Base-by-base conservation (phyloP, 225 moss, liverwort and hornwort species). In the Straminergon stramineum region DNA sequence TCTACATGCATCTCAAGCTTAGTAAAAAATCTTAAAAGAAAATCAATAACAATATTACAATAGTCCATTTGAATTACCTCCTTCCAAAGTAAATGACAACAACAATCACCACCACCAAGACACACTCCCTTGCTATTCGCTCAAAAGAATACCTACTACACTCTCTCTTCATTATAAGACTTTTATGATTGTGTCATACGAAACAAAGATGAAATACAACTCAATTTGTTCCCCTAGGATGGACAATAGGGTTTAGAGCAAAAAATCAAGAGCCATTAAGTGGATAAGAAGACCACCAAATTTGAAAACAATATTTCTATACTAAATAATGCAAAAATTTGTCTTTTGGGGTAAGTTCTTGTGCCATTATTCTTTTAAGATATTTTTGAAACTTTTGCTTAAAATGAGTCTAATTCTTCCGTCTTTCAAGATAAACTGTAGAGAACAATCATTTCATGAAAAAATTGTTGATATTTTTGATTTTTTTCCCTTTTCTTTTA, bases 271-370 rank as follows among this genome's bases (percentile, higher is more conserved):
- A 26, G 15, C 41, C 15, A 41, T 26, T 2, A 23, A 2, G 0
- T 2, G 24, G 4, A 5, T 24, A 39, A 14, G 1, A 39, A 67
- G 24, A 15, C 13, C 14, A 13, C 23, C 5, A 39, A 14, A 70
- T 24, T 1, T 7, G 0, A 70, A 71, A 41, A 71, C 6, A 41
- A 41, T 24, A 14, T 71, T 41, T 3, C 8, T 71, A 15, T 1
- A 39, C n/a, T 6, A 13, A n/a, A 2, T n/a, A 69, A 23, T 23
- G 0, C 34, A 69, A n/a, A 12, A 23, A 12, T 7, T 0, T n/a
- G 2, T 39, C 23, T 69, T 13, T 39, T 11, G 12, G 68, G 35
- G 11, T 4, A n/a, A n/a, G 6, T n/a, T 22, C 13, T 22, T 23
- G 13, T 13, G 7, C 7, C 39, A 23, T 39, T n/a, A 23, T 1